Evolutionary conservation across 208 protist species (phyloP), one percentile per base, ranked within the genome.

Genomic region (Acanthamoeba triangularis): DNA sequence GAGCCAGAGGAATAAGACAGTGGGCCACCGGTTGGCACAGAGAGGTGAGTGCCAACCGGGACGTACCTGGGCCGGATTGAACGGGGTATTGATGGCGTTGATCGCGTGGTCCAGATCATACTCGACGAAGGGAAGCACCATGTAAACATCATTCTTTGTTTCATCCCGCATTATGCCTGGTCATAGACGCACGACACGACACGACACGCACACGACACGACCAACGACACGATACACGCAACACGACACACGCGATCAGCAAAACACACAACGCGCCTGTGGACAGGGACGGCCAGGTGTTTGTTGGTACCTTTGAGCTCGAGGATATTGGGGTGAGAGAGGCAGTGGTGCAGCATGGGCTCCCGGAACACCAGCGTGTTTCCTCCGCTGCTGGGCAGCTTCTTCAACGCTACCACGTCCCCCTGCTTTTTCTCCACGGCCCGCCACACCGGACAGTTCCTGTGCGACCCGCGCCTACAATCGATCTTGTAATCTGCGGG

Each of bases 41-140:
- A 44, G 8, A 35, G 4, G 69, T 23, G 69, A 13, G 63, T 72
- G n/a, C 8, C 52, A 28, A 1, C 63, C 13, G 1, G 11, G n/a
- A 14, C 1, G 1, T 85, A 85, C 76, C 76, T 85, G 76, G 28
- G 35, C 76, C 2, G 44, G 33, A 44, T 85, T 85, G 47, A 85
- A 56, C 6, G 76, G 74, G 20, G 74, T 52, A 20, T 65, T 91
- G 49, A 72, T 65, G n/a, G 54, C 54, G 35, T 72, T 69, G 54
- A 72, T 65, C 11, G 59, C 59, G 56, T 91, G 59, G 18, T 91
- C 85, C 30, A 91, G 54, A 49, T 91, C 85, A 49, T 91, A 91
- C 59, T 91, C 59, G 30, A 91, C 47, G 10, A 91, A 91, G 25
- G 85, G 85, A 18, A 91, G 85, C 28, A 91, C 85, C 76, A 85